Conservation (phyloP, 345 rosid species). For the Diplotaxis tenuifolia region DNA sequence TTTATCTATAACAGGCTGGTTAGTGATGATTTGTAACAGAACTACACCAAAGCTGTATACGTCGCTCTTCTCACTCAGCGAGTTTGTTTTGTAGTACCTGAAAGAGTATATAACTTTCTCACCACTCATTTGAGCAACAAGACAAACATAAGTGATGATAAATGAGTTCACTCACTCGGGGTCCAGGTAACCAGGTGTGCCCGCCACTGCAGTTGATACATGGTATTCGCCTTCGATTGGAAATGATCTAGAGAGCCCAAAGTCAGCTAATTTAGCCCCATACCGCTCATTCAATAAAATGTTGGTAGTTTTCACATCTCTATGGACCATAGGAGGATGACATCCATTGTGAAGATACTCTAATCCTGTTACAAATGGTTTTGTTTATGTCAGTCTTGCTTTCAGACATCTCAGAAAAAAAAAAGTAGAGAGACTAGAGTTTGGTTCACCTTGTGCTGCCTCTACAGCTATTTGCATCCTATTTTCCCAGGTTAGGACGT, state of each 20-base stretch:
- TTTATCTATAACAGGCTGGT: no score
- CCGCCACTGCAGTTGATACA: conserved; percentile 14
- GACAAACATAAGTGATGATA: no score
- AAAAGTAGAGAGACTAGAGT: no score
- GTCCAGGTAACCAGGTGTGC: no score
- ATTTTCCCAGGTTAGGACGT: conserved; percentile 42
- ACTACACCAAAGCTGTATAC: no score
- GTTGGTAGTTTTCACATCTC: conserved; percentile 56
- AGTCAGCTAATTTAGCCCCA: conserved; percentile 57
- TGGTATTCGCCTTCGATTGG: conserved; percentile 33
- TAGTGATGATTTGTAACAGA: no score
- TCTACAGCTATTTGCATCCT: conserved; percentile 50
- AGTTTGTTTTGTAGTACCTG: no score
- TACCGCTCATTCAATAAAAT: conserved; percentile 47
- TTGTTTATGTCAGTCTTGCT: neutral
- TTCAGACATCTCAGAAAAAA: neutral
- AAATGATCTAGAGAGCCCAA: conserved; percentile 54
- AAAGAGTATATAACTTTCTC: no score
- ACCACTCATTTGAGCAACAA: no score
- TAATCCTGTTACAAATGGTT: conserved; percentile 22
- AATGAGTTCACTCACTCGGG: no score
- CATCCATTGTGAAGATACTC: conserved; percentile 51
- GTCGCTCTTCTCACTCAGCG: no score
- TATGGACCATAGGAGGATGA: conserved; percentile 57
- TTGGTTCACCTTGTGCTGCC: conserved; percentile 44